Conservation (phyloP, 148 eudicot species). For the Simmondsia chinensis region DNA sequence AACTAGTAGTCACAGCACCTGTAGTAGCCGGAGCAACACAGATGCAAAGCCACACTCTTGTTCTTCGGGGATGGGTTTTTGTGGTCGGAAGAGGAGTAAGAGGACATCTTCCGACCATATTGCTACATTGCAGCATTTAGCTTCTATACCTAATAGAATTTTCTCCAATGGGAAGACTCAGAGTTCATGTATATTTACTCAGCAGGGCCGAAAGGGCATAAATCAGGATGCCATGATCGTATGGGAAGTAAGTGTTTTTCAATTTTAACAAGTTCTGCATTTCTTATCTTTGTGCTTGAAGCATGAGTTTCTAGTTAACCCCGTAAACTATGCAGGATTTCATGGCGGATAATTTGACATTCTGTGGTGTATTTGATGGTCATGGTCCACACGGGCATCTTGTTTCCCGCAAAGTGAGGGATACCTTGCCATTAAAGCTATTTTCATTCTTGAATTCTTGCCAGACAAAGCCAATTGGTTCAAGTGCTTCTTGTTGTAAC, state of each 20-base stretch:
- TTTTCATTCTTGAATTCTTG: slow-evolving; percentile 47
- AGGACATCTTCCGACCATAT: slow-evolving; percentile 63
- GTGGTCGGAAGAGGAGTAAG: slow-evolving; percentile 55
- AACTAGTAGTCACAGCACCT: slow-evolving; percentile 49
- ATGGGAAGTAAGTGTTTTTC: slow-evolving; percentile 74
- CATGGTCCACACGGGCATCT: slow-evolving; percentile 98
- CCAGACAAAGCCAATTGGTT: slow-evolving; percentile 49
- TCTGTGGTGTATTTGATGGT: slow-evolving; percentile 95
- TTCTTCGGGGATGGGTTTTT: slow-evolving; percentile 42
- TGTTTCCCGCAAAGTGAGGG: slow-evolving; percentile 96
- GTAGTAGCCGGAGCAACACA: slow-evolving; percentile 60
- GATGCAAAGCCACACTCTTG: slow-evolving; percentile 41
- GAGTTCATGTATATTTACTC: slow-evolving; percentile 88
- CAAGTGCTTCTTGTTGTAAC: slow-evolving; percentile 43
- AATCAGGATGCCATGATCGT: slow-evolving; percentile 99
- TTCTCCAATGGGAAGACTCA: slow-evolving; percentile 71
- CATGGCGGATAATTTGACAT: slow-evolving; percentile 71
- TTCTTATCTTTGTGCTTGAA: neutral
- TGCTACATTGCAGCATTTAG: slow-evolving; percentile 50
- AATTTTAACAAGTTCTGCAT: neutral
- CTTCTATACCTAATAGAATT: slow-evolving; percentile 74
- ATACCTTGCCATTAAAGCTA: slow-evolving; percentile 65
- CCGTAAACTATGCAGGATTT: slow-evolving; percentile 48
- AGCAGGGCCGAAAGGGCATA: slow-evolving; percentile 97
- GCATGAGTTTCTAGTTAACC: neutral